Percentiles rank a stretch among this genome's conserved stretches.
phyloP scores from a whole-genome alignment of 345 rosid genomes.

The Stellera chamaejasme region DNA sequence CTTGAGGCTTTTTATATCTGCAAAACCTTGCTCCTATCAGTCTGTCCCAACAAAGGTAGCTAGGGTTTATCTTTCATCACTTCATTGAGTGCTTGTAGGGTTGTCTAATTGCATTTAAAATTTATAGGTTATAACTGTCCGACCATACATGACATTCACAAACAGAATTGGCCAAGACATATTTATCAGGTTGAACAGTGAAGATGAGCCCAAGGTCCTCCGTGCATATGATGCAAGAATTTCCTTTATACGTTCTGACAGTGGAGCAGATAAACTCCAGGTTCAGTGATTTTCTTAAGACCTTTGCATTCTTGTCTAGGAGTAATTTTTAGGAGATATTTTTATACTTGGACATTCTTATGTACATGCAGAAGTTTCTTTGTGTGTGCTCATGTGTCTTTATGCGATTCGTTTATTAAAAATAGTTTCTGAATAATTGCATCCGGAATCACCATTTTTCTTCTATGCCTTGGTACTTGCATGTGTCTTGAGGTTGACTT shows the following conservation, averaged over 20 bases:
- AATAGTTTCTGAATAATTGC: no score
- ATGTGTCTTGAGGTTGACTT: constrained; percentile 2
- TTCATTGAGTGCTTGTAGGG: neutral
- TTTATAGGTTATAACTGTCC: constrained; percentile 68
- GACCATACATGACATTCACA: constrained; percentile 93
- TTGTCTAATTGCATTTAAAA: constrained; percentile 8
- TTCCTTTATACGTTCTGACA: constrained; percentile 49
- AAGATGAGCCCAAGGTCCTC: constrained; percentile 79
- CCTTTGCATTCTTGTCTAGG: constrained; percentile 1
- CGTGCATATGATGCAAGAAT: constrained; percentile 69
- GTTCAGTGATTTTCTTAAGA: constrained; percentile 26
- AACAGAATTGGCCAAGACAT: constrained; percentile 85
- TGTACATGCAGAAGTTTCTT: neutral
- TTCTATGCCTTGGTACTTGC: no score
- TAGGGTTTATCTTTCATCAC: no score
- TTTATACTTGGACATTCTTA: neutral
- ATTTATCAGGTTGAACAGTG: constrained; percentile 53
- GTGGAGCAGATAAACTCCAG: constrained; percentile 73
- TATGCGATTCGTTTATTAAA: no score
- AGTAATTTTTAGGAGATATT: neutral
- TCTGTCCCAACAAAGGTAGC: constrained; percentile 91
- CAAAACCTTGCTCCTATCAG: constrained; percentile 72
- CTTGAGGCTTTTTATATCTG: constrained; percentile 72
- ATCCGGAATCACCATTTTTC: no score
- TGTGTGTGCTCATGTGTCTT: no score